A percentile compares a stretch with the other conserved stretches of the same genome.
Evolutionary conservation across 1,139 yeast species (phyloP).

Genomic region (Taphrina flavorubra): DNA sequence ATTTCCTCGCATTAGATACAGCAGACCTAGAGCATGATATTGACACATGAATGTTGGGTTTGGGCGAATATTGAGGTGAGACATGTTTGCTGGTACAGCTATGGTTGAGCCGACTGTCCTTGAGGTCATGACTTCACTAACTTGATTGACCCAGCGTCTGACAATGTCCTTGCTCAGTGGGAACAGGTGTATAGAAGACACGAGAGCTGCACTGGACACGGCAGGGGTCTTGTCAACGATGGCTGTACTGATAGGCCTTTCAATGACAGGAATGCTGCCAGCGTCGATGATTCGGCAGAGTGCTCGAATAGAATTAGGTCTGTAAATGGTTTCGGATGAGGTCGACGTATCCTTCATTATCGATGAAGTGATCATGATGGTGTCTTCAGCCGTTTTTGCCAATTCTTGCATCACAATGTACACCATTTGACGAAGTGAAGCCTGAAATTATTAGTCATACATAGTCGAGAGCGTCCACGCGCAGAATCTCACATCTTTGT

Average conservation of each 20-base stretch:
- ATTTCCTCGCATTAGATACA: conserved; percentile 85
- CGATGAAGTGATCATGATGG: conserved; percentile 95
- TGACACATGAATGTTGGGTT: conserved; percentile 74
- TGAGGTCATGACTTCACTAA: conserved; percentile 81
- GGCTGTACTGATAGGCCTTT: conserved; percentile 88
- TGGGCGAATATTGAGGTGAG: conserved; percentile 42
- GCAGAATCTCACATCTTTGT: conserved; percentile 61
- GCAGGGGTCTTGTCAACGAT: conserved; percentile 89
- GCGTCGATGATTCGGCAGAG: conserved; percentile 82
- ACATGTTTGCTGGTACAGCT: conserved; percentile 35
- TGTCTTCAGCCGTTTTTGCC: conserved; percentile 82
- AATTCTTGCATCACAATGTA: conserved; percentile 92
- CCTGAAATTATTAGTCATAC: conserved; percentile 46
- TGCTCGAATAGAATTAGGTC: conserved; percentile 94
- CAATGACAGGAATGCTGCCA: conserved; percentile 85
- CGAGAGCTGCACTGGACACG: conserved; percentile 89
- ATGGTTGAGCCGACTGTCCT: conserved; percentile 55
- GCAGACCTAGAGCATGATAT: conserved; percentile 91
- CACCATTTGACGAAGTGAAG: conserved; percentile 88
- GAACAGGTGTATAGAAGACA: conserved; percentile 84
- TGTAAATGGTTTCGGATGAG: conserved; percentile 79
- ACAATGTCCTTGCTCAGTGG: conserved; percentile 92
- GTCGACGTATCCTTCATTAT: conserved; percentile 95
- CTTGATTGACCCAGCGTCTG: conserved; percentile 90
- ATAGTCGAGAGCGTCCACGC: neutral